Percentiles rank a stretch among this genome's conserved stretches.
Conservation (phyloP, 192 early-diverging fungal species). For the Entomortierella lignicola region DNA sequence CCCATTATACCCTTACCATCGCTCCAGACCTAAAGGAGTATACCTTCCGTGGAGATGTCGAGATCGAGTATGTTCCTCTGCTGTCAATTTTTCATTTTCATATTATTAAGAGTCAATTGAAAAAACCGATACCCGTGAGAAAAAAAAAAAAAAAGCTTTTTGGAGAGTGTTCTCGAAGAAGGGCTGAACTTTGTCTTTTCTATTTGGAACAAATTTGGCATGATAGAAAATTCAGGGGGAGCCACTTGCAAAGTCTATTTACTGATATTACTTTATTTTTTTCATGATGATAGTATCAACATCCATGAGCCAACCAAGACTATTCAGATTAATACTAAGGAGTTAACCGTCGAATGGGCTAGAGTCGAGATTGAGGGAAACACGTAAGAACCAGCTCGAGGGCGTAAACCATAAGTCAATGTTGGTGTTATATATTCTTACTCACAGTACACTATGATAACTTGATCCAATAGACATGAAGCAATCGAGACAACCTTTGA, state of each 20-base stretch:
- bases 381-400: conserved; percentile 17
- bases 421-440: too few relatives aligned
- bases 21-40: conserved; percentile 83
- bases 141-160: too few relatives aligned
- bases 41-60: conserved; percentile 81
- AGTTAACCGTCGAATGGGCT: conserved; percentile 28
- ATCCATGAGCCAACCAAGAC: conserved; percentile 44
- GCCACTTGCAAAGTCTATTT: too few relatives aligned
- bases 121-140: too few relatives aligned
- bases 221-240: too few relatives aligned
- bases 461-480: conserved; percentile 25
- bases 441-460: too few relatives aligned
- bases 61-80: conserved; percentile 78
- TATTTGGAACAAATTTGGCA: too few relatives aligned
- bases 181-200: too few relatives aligned
- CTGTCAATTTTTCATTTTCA: too few relatives aligned
- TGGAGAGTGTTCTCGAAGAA: too few relatives aligned
- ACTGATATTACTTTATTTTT: background rate
- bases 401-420: too few relatives aligned
- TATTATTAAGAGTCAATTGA: too few relatives aligned
- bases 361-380: conserved; percentile 39
- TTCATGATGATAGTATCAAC: conserved; percentile 15
- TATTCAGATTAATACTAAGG: conserved; percentile 52
- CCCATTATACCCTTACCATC: conserved; percentile 83
- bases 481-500: conserved; percentile 58